Evolutionary conservation across 2,329 filamentous ascomycete species (phyloP), one percentile per base, ranked within the genome.

Genomic region (Penicillium thymicola): DNA sequence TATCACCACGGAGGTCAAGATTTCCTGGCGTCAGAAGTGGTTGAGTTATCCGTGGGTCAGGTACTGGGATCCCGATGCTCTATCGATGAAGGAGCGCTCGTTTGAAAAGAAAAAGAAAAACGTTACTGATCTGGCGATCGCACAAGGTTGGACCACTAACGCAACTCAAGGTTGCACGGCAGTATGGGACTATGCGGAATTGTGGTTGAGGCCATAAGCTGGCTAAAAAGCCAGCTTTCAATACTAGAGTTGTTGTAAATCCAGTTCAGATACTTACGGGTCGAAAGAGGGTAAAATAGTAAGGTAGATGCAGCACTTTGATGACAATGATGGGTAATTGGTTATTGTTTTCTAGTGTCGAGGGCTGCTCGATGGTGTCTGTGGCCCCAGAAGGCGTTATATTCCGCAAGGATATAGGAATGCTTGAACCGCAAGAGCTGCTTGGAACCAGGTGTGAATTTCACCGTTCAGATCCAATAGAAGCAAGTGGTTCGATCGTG

Each of bases 161-260:
- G n/a, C 37, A 38, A 38, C 37, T 13, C 37, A 38, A 21, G n/a
- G 37, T 13, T 7, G 2, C 8, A 38, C 18, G 11, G 18, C 18
- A 21, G 18, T 21, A 21, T 21, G 65, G 65, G 62, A 69, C 57
- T 60, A 64, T 48, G 65, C 54, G 13, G 64, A 63, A 2, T 23
- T 69, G 25, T 68, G 66, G 54, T 45, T 32, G 45, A 42, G 34
- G 25, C 30, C 8, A 23, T 53, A 28, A 42, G 27, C 5, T 44
- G 40, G 28, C 2, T 37, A 10, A 64, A 16, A 7, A n/a, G 1
- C 1, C 16, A 23, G 30, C 18, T 55, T 46, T 28, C 46, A 45
- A 36, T 36, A 37, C 18, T 16, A 41, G n/a, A 21, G 28, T 6
- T 36, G n/a, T 32, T 46, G 8, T 4, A 36, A 25, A 46, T 23